Conservation (phyloP, 176 grass and related monocot genomes). For the Avena insularis region DNA sequence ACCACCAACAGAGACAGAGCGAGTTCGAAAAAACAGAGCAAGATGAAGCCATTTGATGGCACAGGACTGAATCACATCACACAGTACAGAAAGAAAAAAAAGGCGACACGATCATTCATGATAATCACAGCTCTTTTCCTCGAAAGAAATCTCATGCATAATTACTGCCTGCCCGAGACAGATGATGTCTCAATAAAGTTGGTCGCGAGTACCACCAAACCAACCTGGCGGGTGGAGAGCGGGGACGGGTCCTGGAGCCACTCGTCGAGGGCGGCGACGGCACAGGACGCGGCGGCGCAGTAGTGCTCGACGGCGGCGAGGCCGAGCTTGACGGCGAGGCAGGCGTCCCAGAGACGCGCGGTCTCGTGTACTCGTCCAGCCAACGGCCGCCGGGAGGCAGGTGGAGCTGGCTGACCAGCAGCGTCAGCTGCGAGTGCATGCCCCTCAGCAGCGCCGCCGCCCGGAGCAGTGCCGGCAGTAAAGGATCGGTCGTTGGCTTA, state of each 20-base stretch:
- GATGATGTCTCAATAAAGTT: not conserved
- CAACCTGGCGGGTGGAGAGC: slow-evolving; percentile 72
- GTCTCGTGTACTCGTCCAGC: slow-evolving; percentile 98
- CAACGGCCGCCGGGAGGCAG: slow-evolving; percentile 82
- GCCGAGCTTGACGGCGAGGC: slow-evolving; percentile 84
- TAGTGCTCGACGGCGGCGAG: slow-evolving; percentile 79
- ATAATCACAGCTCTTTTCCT: not conserved
- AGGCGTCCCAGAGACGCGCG: slow-evolving; percentile 88
- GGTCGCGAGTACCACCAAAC: not conserved
- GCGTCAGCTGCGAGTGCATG: slow-evolving; percentile 75
- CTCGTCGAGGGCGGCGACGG: slow-evolving; percentile 66
- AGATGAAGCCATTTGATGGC: not conserved
- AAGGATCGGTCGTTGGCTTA: too few relatives aligned
- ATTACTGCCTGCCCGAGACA: not conserved
- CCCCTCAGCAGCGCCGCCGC: slow-evolving; percentile 62
- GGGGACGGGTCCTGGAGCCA: slow-evolving; percentile 65
- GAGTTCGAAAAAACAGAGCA: slow-evolving; percentile 14
- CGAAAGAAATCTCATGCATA: slow-evolving; percentile 1
- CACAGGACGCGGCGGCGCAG: slow-evolving; percentile 55
- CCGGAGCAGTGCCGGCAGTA: slow-evolving; percentile 58
- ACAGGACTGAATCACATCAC: not conserved
- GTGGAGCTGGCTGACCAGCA: slow-evolving; percentile 85
- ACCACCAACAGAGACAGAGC: not conserved
- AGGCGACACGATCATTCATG: slow-evolving; percentile 9
- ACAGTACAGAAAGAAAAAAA: not conserved